Conservation (phyloP, 495 filamentous ascomycete genomes). For the Durotheca rogersii region DNA sequence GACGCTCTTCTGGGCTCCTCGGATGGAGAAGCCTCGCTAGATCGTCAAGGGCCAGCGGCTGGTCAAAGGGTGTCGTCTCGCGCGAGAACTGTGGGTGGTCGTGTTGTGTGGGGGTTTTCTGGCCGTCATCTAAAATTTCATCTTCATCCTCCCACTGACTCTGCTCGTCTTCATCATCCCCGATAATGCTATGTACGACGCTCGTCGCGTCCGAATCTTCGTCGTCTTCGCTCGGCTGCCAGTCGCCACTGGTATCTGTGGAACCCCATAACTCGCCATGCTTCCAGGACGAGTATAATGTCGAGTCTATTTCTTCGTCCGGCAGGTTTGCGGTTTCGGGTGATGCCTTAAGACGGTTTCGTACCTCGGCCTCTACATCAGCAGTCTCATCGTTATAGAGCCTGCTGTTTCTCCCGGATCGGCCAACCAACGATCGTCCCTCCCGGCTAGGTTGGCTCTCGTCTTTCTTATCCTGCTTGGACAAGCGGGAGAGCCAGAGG, state of each 20-base stretch:
- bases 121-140: slow-evolving; percentile 51
- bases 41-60: slow-evolving; percentile 62
- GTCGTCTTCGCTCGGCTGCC: slow-evolving; percentile 45
- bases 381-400: slow-evolving; percentile 33
- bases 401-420: slow-evolving; percentile 6
- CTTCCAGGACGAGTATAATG: slow-evolving; percentile 79
- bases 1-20: slow-evolving; percentile 68
- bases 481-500: slow-evolving; percentile 49
- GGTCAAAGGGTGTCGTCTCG: slow-evolving; percentile 63
- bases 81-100: slow-evolving; percentile 45
- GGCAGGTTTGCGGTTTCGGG: slow-evolving; percentile 25
- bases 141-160: slow-evolving; percentile 39
- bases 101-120: slow-evolving; percentile 70
- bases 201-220: slow-evolving; percentile 57
- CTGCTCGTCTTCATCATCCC: slow-evolving; percentile 43
- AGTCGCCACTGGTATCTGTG: slow-evolving; percentile 74
- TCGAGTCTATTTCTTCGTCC: slow-evolving; percentile 69
- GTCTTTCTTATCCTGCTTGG: slow-evolving; percentile 37
- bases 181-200: slow-evolving; percentile 23
- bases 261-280: slow-evolving; percentile 79
- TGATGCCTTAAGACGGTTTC: slow-evolving; percentile 50
- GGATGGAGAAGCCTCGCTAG: slow-evolving; percentile 86
- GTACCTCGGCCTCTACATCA: slow-evolving; percentile 68
- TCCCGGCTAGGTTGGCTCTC: slow-evolving; percentile 20
- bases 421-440: slow-evolving; percentile 9